A percentile compares a stretch with the other conserved stretches of the same genome.
phyloP scores from a whole-genome alignment of 306 rosid species.

The Ceratonia siliqua region DNA sequence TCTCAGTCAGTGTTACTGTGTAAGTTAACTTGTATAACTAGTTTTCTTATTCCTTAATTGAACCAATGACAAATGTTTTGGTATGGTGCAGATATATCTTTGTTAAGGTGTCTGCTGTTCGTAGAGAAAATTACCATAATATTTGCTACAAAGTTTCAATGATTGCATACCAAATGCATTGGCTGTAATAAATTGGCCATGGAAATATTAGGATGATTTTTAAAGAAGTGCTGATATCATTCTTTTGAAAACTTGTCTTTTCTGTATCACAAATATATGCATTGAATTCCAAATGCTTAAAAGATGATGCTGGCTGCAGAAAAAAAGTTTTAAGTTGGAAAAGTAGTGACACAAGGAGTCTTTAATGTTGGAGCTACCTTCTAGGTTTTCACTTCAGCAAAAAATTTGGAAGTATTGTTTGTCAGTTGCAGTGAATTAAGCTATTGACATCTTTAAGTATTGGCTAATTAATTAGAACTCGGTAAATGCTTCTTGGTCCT shows the following conservation, averaged over 20 bases:
- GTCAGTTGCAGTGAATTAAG: constrained; percentile 7
- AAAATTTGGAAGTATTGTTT: neutral
- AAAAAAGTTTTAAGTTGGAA: neutral
- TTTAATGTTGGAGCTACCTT: neutral
- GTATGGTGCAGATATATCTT: neutral
- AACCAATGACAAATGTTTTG: neutral
- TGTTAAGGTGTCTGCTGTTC: constrained; percentile 20
- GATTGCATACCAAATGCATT: neutral
- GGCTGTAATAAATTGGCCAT: neutral
- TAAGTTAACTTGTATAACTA: no score
- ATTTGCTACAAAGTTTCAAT: neutral
- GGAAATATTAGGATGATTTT: neutral
- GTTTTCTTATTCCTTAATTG: constrained; percentile 8
- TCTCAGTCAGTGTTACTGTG: neutral
- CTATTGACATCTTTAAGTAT: constrained; percentile 1
- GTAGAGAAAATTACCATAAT: neutral
- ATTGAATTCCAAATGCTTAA: constrained; percentile 5
- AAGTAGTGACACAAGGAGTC: neutral
- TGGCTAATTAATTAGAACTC: constrained; percentile 18
- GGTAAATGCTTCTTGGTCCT: constrained; percentile 24
- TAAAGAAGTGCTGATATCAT: neutral
- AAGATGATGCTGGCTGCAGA: neutral
- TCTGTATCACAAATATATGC: neutral
- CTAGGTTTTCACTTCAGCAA: neutral
- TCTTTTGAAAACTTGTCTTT: neutral